Base-by-base conservation (phyloP, 192 early-diverging fungal species). In the Backusella sp. region DNA sequence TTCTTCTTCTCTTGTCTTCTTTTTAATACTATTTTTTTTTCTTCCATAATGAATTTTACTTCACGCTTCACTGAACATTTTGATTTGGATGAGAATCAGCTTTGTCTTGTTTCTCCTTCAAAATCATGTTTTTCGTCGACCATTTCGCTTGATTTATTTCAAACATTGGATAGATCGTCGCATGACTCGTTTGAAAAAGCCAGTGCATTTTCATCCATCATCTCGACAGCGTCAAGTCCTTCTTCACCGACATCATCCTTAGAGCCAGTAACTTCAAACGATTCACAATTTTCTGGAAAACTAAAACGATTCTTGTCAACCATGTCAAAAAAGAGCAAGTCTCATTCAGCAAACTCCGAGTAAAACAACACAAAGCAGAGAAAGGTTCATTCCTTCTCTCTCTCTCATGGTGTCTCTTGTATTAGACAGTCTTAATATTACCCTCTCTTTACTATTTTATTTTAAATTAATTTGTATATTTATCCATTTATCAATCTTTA, bases 41-140 rank as follows among this genome's bases (percentile, higher is more conserved):
- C 6, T 12, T 36, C 15, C 4, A 68, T 11, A 66, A 76, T 76
- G 74, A 12, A 49, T 28, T 69, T 26, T 46, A 65, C 12, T 32
- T 76, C 74, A 67, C 74, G 74, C 14, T 76, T 76, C 35, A 69
- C 74, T 23, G 74, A 76, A 76, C 74, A 69, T 19, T 76, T 76
- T 69, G 74, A 76, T 49, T 56, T 56, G 21, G 53, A 56, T 9
- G 53, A 56, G 8, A 56, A 21, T 56, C 53, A 56, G 2, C 53
- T 56, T 8, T 56, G 53, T 21, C 21, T 56, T 9, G 53, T 56
- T 21, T 6, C n/a, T 9, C 53, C 53, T 56, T 21, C 53, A 56
- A 56, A 56, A 21, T 56, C 19, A n/a, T 9, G n/a, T 0, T 56
- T 21, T 56, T 56, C 53, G 21, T 56, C 53, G 1, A 56, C 53